Conservation (phyloP, 2,329 filamentous ascomycete species). For the Aureobasidium zeae region DNA sequence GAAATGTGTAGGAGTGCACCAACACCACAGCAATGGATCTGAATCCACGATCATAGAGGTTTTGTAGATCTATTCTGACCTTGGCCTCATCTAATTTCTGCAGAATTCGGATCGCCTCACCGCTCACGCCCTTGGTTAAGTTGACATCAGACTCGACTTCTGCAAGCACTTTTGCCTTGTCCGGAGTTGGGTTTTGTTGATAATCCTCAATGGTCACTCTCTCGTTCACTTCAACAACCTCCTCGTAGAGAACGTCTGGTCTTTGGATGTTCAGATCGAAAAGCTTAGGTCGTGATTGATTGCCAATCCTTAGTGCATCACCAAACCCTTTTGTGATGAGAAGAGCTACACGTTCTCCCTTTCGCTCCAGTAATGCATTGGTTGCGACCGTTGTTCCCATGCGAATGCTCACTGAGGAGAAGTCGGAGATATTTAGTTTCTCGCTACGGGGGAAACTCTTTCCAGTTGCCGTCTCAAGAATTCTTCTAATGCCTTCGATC, state of each 20-base stretch:
- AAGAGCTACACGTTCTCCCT: conserved; percentile 80
- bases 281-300: conserved; percentile 80
- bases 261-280: conserved; percentile 84
- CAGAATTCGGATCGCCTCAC: conserved; percentile 64
- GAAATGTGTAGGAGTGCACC: conserved; percentile 89
- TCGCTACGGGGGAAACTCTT: conserved; percentile 71
- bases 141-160: conserved; percentile 40
- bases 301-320: conserved; percentile 81
- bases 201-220: conserved; percentile 87
- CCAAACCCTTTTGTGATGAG: conserved; percentile 81
- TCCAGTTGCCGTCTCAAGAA: conserved; percentile 67
- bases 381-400: conserved; percentile 96
- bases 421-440: conserved; percentile 68
- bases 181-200: conserved; percentile 69
- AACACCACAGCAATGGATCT: conserved; percentile 79
- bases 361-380: conserved; percentile 81
- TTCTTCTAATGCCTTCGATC: conserved; percentile 78
- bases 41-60: conserved; percentile 61
- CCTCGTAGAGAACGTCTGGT: conserved; percentile 77
- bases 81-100: conserved; percentile 48
- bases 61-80: conserved; percentile 53
- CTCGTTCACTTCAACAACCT: conserved; percentile 83
- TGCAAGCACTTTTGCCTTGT: conserved; percentile 43
- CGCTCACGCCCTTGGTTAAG: conserved; percentile 61
- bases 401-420: conserved; percentile 83